Evolutionary conservation across 192 early-diverging fungal species (phyloP).

Genomic region (Linderina pennispora): DNA sequence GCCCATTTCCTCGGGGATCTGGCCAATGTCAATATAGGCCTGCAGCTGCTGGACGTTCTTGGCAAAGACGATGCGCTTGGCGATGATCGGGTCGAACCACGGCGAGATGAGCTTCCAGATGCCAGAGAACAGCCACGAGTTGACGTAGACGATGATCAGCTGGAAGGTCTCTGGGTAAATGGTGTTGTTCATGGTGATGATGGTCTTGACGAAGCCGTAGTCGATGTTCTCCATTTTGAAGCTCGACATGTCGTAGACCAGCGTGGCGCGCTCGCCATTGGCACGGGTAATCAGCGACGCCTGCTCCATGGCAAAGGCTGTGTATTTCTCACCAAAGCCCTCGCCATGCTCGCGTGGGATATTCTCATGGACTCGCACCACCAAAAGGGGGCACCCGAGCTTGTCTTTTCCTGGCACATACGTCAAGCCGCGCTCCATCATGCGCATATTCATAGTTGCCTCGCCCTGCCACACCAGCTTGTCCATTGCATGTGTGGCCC

Average conservation of each 20-base stretch:
- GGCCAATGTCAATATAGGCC: constrained; percentile 51
- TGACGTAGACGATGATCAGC: constrained; percentile 64
- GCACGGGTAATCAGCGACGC: constrained; percentile 13
- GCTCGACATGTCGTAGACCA: constrained; percentile 70
- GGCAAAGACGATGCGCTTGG: constrained; percentile 68
- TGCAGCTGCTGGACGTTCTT: constrained; percentile 55
- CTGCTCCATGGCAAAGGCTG: constrained; percentile 24
- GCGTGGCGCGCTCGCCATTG: constrained; percentile 39
- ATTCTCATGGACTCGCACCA: constrained; percentile 20
- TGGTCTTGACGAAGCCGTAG: constrained; percentile 63
- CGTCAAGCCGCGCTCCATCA: constrained; percentile 42
- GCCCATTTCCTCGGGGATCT: constrained; percentile 56
- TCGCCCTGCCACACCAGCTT: constrained; percentile 57
- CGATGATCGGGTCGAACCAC: constrained; percentile 78
- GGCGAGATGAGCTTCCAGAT: constrained; percentile 76
- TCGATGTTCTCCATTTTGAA: constrained; percentile 72
- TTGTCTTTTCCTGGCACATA: constrained; percentile 44
- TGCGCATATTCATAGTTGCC: constrained; percentile 26
- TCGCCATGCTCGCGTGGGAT: constrained; percentile 17
- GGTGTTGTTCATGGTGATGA: constrained; percentile 66
- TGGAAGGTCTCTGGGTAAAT: constrained; percentile 81
- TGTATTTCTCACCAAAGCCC: constrained; percentile 8
- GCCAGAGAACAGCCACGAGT: constrained; percentile 84
- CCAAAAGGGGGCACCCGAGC: constrained; percentile 41
- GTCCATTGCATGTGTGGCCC: constrained; percentile 52